Evolutionary conservation across 768 basidiomycete genomes (phyloP), one percentile per base, ranked within the genome.

Genomic region (Cystoderma amianthinum): DNA sequence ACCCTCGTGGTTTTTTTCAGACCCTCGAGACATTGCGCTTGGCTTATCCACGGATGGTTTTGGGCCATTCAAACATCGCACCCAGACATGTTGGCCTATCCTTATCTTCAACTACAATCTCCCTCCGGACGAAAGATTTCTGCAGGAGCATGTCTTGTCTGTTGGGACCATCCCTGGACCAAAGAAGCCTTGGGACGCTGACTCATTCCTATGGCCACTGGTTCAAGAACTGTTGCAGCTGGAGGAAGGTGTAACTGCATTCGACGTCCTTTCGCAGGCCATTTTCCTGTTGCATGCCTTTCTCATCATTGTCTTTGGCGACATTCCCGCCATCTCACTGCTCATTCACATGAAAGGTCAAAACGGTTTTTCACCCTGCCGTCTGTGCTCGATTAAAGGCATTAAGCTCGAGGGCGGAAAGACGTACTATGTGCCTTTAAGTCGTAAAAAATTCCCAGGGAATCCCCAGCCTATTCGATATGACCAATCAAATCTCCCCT

Each of bases 121-220:
- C 13, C 51, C 50, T 1, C 57, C 60, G 2, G 58, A 65, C 3
- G 46, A 62, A 3, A 55, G 61, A 2, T 65, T 60, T 22, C 64
- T 60, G 18, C 38, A 61, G 9, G 40, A 58, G 4, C 39, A 71
- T 28, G 50, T 72, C 3, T 36, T 76, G 2, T 58, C 55, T 20
- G 32, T 71, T 6, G 67, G 68, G 10, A 53, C 72, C 35, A 69
- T 76, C 36, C 72, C 71, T 1, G 68, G 74, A 0, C 72, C 71
- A 0, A 60, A 63, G 13, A 63, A 65, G 28, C 67, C 72, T 0
- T 52, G 58, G n/a, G 66, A 73, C 43, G 21, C 63, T 1, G 61
- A 63, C 32, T 76, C 74, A 0, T 76, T 74, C 38, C 48, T 67
- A 0, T 61, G 49, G 35, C 73, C 71, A 0, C n/a, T n/a, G n/a